phyloP scores from a whole-genome alignment of 2,329 filamentous ascomycete species.

The Beauveria rudraprayagi region DNA sequence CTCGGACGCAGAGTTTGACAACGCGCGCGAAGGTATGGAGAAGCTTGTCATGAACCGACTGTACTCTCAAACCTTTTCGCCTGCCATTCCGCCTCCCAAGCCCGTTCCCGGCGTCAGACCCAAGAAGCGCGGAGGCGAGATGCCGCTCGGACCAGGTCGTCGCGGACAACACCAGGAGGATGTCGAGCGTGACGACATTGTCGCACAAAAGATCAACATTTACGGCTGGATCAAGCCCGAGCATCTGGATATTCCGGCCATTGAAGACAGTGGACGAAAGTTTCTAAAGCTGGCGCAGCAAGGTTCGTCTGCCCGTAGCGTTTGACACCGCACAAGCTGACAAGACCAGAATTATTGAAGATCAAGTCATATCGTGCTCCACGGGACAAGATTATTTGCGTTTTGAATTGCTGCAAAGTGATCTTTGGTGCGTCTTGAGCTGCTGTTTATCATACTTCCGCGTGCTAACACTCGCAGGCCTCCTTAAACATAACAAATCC shows the following conservation, averaged over 20 bases:
- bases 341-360: constrained; percentile 70
- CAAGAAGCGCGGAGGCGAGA: constrained; percentile 59
- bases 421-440: constrained; percentile 68
- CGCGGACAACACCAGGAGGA: constrained; percentile 96
- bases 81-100: constrained; percentile 76
- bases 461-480: constrained; percentile 41
- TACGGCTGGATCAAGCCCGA: constrained; percentile 92
- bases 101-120: constrained; percentile 61
- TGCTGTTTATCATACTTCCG: accelerated
- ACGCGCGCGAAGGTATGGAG: constrained; percentile 97
- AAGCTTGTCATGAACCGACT: constrained; percentile 98
- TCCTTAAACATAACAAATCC: constrained; percentile 83
- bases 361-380: constrained; percentile 97
- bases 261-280: constrained; percentile 77
- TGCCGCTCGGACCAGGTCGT: constrained; percentile 69
- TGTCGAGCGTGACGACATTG: constrained; percentile 90
- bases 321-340: constrained; percentile 9
- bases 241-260: constrained; percentile 82
- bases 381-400: constrained; percentile 95
- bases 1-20: constrained; percentile 95
- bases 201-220: constrained; percentile 93
- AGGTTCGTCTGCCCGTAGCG: constrained; percentile 38
- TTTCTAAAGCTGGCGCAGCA: constrained; percentile 87
- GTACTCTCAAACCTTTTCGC: constrained; percentile 93
- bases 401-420: constrained; percentile 97